Evolutionary conservation across 331 rosid genomes (phyloP).

Genomic region (Arachis monticola): DNA sequence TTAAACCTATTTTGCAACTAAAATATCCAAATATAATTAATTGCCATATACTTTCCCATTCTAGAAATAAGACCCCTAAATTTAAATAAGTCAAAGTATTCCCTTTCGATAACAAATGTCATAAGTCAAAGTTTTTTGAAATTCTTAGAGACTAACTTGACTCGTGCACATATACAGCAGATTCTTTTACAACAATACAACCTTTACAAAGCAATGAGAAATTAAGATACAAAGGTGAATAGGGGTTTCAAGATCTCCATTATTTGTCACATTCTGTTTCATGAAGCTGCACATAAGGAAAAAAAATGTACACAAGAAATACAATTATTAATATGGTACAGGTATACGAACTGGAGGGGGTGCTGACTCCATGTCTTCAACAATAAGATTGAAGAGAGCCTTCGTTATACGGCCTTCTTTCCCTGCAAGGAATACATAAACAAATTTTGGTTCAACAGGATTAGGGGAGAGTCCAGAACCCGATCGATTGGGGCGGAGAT

Average conservation of each 20-base stretch:
- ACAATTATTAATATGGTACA: slow-evolving; percentile 54
- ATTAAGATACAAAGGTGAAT: neutral
- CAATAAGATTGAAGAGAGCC: slow-evolving; percentile 61
- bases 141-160: no score
- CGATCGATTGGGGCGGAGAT: no score
- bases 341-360: slow-evolving; percentile 64
- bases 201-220: slow-evolving; percentile 12
- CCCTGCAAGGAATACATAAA: slow-evolving; percentile 51
- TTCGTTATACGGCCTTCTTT: slow-evolving; percentile 70
- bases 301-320: slow-evolving; percentile 23
- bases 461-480: no score
- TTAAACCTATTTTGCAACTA: no score
- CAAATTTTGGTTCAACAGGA: neutral
- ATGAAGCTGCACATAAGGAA: slow-evolving; percentile 22
- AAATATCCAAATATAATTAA: no score
- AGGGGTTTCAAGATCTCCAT: slow-evolving; percentile 26
- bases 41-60: no score
- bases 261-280: neutral
- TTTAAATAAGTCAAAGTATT: no score
- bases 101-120: no score
- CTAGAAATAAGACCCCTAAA: no score
- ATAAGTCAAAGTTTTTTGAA: no score
- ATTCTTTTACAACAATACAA: neutral
- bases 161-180: no score
- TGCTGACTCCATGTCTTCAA: slow-evolving; percentile 83